Percentiles rank a stretch among this genome's conserved stretches.
These are phyloP conservation scores for Platanus orientalis DNA, from an alignment of 164 flowering plant genomes.

Conservation along the genomic window DNA sequence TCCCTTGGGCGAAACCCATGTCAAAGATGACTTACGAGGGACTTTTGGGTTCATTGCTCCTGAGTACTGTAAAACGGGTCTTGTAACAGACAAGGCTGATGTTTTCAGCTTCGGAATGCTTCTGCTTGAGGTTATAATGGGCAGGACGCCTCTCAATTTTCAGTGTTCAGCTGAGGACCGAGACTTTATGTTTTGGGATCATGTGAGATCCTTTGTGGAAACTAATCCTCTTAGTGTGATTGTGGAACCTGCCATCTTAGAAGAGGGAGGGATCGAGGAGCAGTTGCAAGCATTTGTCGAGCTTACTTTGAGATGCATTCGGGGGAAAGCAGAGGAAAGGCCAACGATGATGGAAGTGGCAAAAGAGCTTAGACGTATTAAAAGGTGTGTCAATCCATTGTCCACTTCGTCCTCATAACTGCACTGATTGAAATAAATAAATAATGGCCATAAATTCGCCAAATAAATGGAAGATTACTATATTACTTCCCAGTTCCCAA, in stretches of 20 bases:
- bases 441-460: too few species aligned
- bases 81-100: background rate
- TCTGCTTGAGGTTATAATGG: background rate
- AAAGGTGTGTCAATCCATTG: too few species aligned
- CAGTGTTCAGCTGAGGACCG: background rate
- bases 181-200: background rate
- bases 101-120: slow-evolving; percentile 1
- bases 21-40: too few species aligned
- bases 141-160: background rate
- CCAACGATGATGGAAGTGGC: slow-evolving; percentile 9
- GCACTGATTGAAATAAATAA: too few species aligned
- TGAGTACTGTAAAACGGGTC: background rate
- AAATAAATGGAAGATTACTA: too few species aligned
- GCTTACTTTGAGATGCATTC: slow-evolving; percentile 1
- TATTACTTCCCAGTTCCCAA: too few species aligned
- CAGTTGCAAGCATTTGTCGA: background rate
- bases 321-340: background rate
- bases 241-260: slow-evolving; percentile 1
- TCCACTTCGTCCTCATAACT: too few species aligned
- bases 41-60: background rate
- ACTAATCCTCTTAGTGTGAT: background rate
- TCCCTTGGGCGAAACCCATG: background rate
- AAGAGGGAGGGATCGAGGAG: background rate
- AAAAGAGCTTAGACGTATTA: slow-evolving; percentile 1
- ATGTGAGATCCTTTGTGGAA: background rate